A percentile compares a stretch with the other conserved stretches of the same genome.
Conservation (phyloP, 2,329 filamentous ascomycete genomes). For the Macroventuria anomochaeta region DNA sequence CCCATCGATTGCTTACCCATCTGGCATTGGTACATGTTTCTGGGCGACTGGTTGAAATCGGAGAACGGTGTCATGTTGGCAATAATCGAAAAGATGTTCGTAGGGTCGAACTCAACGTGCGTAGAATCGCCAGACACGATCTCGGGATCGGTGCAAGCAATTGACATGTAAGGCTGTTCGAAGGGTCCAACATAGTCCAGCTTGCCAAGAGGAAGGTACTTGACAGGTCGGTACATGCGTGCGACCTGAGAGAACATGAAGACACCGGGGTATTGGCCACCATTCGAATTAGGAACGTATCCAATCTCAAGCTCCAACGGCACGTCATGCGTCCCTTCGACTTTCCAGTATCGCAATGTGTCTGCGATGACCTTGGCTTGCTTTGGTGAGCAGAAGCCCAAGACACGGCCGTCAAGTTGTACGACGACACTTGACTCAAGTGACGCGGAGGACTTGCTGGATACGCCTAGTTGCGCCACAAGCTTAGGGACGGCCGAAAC, state of each 20-base stretch:
- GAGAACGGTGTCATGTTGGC: constrained; percentile 99
- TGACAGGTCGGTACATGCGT: constrained; percentile 87
- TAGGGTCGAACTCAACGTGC: constrained; percentile 92
- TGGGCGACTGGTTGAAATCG: constrained; percentile 96
- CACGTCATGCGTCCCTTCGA: constrained; percentile 80
- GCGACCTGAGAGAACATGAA: constrained; percentile 90
- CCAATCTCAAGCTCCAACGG: constrained; percentile 89
- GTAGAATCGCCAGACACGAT: constrained; percentile 87
- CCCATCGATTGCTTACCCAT: constrained; percentile 98
- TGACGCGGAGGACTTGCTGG: constrained; percentile 75
- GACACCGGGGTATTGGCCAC: constrained; percentile 94
- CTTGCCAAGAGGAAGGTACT: constrained; percentile 85
- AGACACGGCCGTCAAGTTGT: constrained; percentile 85
- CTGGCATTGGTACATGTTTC: constrained; percentile 91
- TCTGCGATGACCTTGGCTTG: constrained; percentile 83
- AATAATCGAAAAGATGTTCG: constrained; percentile 95
- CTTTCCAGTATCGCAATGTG: constrained; percentile 93
- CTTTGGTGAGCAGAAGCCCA: constrained; percentile 88
- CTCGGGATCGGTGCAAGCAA: constrained; percentile 88
- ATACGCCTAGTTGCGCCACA: constrained; percentile 79
- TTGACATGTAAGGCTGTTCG: constrained; percentile 98
- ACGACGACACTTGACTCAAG: constrained; percentile 85
- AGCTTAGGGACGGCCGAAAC: constrained; percentile 76
- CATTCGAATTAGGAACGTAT: constrained; percentile 83
- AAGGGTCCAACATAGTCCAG: constrained; percentile 89